These are phyloP conservation scores for Saussurea involucrata DNA, from an alignment of 129 eudicot species.

Conservation along the genomic window DNA sequence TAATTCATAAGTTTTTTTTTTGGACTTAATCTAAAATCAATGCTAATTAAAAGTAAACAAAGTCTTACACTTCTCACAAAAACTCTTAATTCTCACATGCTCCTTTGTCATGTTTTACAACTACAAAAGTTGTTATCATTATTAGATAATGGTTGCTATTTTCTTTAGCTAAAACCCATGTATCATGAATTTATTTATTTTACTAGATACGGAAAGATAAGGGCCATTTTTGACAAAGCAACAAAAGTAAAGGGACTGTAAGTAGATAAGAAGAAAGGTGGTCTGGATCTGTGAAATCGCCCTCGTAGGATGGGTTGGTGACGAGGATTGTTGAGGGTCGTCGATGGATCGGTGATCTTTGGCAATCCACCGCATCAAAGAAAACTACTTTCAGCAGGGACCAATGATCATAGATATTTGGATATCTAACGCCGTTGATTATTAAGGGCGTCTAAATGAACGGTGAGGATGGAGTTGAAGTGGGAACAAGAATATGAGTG, in stretches of 20 bases:
- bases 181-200: neutral
- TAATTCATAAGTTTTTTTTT: too few relatives aligned
- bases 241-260: neutral
- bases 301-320: conserved; percentile 15
- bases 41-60: too few relatives aligned
- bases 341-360: conserved; percentile 19
- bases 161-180: neutral
- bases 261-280: neutral
- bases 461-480: conserved; percentile 14
- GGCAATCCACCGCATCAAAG: conserved; percentile 16
- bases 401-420: conserved; percentile 29
- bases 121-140: too few relatives aligned
- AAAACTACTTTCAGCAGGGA: conserved; percentile 29
- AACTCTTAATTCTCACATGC: too few relatives aligned
- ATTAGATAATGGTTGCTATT: neutral
- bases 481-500: conserved; percentile 30
- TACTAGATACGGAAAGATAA: neutral
- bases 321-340: conserved; percentile 19
- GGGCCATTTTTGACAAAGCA: neutral
- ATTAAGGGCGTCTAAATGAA: conserved; percentile 11
- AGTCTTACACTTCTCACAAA: too few relatives aligned
- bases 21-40: too few relatives aligned
- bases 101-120: too few relatives aligned
- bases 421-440: conserved; percentile 9
- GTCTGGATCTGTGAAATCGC: conserved; percentile 18